A percentile compares a stretch with the other conserved stretches of the same genome.
phyloP scores from a whole-genome alignment of 352 stramenopile genomes.

The Blastocystis sp. region DNA sequence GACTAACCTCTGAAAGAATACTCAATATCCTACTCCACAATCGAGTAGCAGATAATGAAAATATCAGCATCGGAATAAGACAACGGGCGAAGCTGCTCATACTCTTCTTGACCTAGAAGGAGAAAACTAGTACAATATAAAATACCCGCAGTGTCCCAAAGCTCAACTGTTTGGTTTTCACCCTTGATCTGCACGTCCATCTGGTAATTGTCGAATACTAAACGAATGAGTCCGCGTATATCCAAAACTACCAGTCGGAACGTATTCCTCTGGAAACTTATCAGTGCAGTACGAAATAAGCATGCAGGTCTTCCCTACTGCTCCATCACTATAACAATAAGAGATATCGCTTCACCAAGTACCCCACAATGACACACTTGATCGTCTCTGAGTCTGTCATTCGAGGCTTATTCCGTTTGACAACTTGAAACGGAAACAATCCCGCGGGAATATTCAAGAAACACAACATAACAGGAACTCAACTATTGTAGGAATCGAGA shows the following conservation, averaged over 20 bases:
- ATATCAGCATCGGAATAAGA: conserved; percentile 36
- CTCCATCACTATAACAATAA: neutral
- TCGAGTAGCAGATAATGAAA: conserved; percentile 32
- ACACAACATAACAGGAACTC: neutral
- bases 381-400: neutral
- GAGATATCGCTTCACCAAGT: neutral
- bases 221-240: neutral
- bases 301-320: conserved; percentile 18
- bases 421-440: neutral
- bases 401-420: too few species aligned
- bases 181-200: neutral
- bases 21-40: neutral
- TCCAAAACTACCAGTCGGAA: neutral
- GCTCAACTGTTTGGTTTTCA: neutral
- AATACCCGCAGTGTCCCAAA: conserved; percentile 30
- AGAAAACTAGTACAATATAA: neutral
- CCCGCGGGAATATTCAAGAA: neutral
- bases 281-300: conserved; percentile 27
- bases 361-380: conserved; percentile 37
- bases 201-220: conserved; percentile 37
- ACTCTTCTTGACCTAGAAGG: conserved; percentile 3
- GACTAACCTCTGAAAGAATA: neutral
- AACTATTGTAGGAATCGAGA: neutral
- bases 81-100: conserved; percentile 4
- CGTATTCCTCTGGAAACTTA: conserved; percentile 35